Evolutionary conservation across 345 rosid species (phyloP).

Genomic region (Hibiscus trionum): DNA sequence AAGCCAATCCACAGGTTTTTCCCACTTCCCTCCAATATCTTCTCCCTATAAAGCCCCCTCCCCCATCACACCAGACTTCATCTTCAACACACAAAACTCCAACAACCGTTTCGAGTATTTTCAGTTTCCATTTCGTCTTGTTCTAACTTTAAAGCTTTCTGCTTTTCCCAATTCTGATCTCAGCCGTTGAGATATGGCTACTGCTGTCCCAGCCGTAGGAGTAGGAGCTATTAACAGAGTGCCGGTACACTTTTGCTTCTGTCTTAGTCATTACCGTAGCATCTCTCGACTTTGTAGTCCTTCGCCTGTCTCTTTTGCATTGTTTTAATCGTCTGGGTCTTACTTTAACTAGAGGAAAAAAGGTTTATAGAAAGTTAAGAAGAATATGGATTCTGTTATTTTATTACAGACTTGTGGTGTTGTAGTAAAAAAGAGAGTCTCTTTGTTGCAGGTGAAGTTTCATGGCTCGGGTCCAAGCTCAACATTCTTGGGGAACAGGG

Average conservation of each 20-base stretch:
- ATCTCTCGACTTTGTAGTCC: neutral
- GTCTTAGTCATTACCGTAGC: conserved; percentile 13
- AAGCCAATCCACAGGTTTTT: conserved; percentile 9
- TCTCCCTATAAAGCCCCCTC: conserved; percentile 7
- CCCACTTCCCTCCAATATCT: neutral
- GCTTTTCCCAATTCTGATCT: conserved; percentile 12
- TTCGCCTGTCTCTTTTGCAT: neutral
- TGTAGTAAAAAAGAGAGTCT: neutral
- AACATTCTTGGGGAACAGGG: conserved; percentile 54
- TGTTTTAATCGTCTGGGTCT: conserved; percentile 10
- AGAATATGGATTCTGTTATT: conserved; percentile 1
- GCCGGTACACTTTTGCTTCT: conserved; percentile 21
- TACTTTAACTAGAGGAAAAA: neutral
- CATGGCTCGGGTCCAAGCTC: conserved; percentile 16
- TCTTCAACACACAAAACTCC: neutral
- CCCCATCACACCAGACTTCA: neutral
- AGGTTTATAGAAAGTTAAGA: neutral
- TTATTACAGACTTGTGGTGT: conserved; percentile 2
- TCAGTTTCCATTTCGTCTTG: conserved; percentile 20
- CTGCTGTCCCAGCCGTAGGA: conserved; percentile 32
- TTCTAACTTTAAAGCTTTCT: neutral
- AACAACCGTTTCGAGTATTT: neutral
- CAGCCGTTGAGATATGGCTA: conserved; percentile 24
- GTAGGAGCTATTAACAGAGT: conserved; percentile 28
- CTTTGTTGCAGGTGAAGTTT: conserved; percentile 29